phyloP scores from a whole-genome alignment of 1,284 basidiomycete species.

The Malassezia equina region DNA sequence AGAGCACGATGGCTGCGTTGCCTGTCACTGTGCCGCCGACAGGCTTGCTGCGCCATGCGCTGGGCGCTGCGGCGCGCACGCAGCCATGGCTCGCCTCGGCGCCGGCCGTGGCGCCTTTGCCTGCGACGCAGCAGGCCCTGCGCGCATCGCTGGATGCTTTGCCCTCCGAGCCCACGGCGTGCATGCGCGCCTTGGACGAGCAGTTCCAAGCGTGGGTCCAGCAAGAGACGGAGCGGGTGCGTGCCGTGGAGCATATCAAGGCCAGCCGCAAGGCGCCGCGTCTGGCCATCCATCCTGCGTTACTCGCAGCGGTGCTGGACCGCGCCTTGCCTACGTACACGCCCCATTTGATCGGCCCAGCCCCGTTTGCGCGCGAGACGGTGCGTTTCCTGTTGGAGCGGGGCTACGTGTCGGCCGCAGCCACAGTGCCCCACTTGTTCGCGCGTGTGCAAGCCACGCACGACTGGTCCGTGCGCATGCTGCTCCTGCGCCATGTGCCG shows the following conservation, averaged over 20 bases:
- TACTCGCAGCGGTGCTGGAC: constrained; percentile 4
- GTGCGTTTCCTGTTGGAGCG: constrained; percentile 17
- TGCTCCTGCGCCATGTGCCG: constrained; percentile 16
- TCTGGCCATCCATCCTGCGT: constrained; percentile 1
- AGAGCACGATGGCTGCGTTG: constrained; percentile 7
- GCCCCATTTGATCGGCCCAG: background rate
- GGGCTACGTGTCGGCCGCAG: constrained; percentile 4
- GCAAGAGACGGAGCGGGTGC: constrained; percentile 5
- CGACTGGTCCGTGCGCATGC: constrained; percentile 12
- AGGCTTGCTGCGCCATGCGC: constrained; percentile 14
- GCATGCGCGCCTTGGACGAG: background rate
- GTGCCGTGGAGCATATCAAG: constrained; percentile 7
- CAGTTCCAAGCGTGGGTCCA: background rate
- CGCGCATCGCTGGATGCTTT: background rate
- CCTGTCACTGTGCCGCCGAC: constrained; percentile 12
- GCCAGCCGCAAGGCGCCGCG: constrained; percentile 15
- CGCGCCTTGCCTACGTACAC: constrained; percentile 1
- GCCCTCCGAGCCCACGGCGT: background rate
- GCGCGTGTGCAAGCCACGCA: constrained; percentile 3
- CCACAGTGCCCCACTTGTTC: constrained; percentile 6
- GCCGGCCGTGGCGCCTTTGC: background rate
- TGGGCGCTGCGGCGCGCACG: constrained; percentile 10
- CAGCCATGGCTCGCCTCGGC: constrained; percentile 6
- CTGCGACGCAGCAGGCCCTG: background rate
- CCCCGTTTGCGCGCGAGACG: constrained; percentile 6